These are phyloP conservation scores for Suaeda aralocaspica DNA, from an alignment of 148 eudicot species.

Conservation along the genomic window DNA sequence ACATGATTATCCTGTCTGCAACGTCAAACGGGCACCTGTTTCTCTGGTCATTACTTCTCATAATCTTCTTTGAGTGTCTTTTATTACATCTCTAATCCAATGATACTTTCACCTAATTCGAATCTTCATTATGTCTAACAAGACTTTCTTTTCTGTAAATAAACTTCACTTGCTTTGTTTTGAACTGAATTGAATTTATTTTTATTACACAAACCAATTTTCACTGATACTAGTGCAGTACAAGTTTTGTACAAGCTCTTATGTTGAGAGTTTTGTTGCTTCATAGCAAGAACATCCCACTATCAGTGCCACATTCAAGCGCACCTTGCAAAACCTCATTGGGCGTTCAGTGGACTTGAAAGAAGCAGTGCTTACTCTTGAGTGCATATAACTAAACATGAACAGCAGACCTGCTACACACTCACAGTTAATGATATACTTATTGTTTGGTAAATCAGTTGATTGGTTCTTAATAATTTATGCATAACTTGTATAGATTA, in stretches of 20 bases:
- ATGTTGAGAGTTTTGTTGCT: background rate
- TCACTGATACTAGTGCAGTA: no score
- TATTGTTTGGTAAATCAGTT: background rate
- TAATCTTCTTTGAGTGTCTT: background rate
- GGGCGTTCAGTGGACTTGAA: slow-evolving; percentile 21
- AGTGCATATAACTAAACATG: no score
- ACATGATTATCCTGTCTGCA: slow-evolving; percentile 69
- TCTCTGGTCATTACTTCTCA: slow-evolving; percentile 36
- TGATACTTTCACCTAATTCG: no score
- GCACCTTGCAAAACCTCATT: slow-evolving; percentile 41
- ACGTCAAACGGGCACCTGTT: slow-evolving; percentile 58
- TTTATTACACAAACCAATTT: no score
- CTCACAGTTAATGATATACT: background rate
- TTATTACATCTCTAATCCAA: no score
- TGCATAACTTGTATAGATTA: background rate
- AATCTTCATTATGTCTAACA: no score
- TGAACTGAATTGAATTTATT: no score
- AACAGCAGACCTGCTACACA: background rate
- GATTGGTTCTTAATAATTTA: background rate
- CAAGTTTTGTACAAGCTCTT: no score
- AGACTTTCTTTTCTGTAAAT: no score
- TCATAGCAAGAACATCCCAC: slow-evolving; percentile 60
- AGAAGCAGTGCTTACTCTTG: slow-evolving; percentile 31
- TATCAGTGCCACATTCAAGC: slow-evolving; percentile 46
- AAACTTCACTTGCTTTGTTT: no score